phyloP scores from a whole-genome alignment of 2,329 filamentous ascomycete species.

The Aspergillus quadricinctus region DNA sequence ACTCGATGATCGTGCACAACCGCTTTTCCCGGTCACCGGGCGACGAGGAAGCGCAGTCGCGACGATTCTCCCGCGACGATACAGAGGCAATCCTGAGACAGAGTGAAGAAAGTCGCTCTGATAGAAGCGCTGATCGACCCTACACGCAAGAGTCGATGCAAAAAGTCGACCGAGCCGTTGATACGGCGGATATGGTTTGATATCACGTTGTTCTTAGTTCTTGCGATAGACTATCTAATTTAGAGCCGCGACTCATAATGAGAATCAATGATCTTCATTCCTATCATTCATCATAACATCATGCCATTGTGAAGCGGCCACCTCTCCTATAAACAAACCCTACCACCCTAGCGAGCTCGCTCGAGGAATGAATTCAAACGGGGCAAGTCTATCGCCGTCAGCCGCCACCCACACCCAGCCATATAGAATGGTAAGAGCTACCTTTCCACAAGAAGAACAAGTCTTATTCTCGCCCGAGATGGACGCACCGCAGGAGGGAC shows the following conservation, averaged over 20 bases:
- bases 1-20: conserved; percentile 33
- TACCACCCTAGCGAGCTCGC: neutral
- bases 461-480: conserved; percentile 26
- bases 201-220: no score
- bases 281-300: neutral
- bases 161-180: conserved; percentile 1
- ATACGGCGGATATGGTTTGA: conserved; percentile 10
- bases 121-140: neutral
- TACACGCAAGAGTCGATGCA: neutral
- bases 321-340: neutral
- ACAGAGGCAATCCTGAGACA: conserved; percentile 9
- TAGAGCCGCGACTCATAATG: neutral
- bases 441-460: conserved; percentile 25
- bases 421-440: conserved; percentile 1
- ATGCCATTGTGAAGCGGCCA: neutral
- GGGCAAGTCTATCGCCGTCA: conserved; percentile 17
- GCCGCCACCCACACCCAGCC: neutral
- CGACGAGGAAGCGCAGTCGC: conserved; percentile 8
- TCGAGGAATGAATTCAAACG: conserved; percentile 8
- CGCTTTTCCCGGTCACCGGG: conserved; percentile 25
- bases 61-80: conserved; percentile 3
- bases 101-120: conserved; percentile 7
- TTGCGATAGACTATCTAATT: neutral
- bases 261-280: neutral
- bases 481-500: conserved; percentile 23